Conservation (phyloP, 2,329 filamentous ascomycete species). For the Colletotrichum sp. region DNA sequence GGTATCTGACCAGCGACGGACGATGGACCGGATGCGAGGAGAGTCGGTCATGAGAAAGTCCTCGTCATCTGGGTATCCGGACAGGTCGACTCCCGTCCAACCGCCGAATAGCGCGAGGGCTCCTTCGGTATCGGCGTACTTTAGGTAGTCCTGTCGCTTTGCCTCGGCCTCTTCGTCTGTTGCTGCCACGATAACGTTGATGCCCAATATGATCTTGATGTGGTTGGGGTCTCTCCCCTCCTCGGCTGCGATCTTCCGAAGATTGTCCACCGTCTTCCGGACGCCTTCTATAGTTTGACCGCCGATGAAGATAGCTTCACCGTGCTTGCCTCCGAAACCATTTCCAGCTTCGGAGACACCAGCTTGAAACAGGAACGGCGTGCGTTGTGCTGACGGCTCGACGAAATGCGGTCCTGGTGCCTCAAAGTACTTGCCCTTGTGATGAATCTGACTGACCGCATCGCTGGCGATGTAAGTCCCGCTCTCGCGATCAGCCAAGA, state of each 20-base stretch:
- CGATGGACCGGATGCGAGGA: constrained; percentile 39
- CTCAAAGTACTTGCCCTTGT: constrained; percentile 62
- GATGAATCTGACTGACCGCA: constrained; percentile 66
- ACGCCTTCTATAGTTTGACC: constrained; percentile 47
- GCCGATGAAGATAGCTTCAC: constrained; percentile 44
- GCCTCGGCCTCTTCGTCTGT: constrained; percentile 47
- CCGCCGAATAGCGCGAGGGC: constrained; percentile 49
- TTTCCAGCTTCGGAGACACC: background rate
- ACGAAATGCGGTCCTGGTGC: constrained; percentile 66
- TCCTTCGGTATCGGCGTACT: constrained; percentile 48
- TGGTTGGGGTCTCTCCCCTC: constrained; percentile 40
- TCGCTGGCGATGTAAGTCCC: constrained; percentile 48
- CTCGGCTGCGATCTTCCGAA: constrained; percentile 39
- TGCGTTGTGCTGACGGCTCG: constrained; percentile 67
- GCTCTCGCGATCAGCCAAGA: constrained; percentile 56
- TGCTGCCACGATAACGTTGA: constrained; percentile 46
- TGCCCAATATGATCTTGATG: constrained; percentile 48
- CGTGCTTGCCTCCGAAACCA: background rate
- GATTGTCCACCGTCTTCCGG: constrained; percentile 42
- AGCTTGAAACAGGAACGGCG: constrained; percentile 68
- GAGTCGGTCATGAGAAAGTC: constrained; percentile 47
- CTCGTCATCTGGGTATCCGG: constrained; percentile 44
- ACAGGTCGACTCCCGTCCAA: constrained; percentile 50
- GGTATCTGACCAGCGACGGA: constrained; percentile 18
- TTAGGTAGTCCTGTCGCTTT: constrained; percentile 43